These are phyloP conservation scores for Candida albicans DNA, from an alignment of 1,139 yeast species.

Conservation along the genomic window DNA sequence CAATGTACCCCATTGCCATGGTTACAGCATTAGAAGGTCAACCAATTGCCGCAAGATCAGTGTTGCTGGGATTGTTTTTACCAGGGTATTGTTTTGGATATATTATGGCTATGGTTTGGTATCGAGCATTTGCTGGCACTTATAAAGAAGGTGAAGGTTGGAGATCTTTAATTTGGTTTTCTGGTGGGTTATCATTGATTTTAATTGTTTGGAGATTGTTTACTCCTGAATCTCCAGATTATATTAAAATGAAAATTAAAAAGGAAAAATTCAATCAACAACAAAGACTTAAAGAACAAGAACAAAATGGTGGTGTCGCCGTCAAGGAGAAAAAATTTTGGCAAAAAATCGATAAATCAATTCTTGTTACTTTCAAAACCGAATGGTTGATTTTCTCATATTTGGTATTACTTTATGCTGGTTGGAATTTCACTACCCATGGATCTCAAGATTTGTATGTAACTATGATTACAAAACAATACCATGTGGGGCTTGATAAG, in stretches of 20 bases:
- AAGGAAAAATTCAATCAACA: conserved; percentile 15
- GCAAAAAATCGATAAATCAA: conserved; percentile 17
- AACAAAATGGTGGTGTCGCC: not conserved
- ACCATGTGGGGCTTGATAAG: conserved; percentile 30
- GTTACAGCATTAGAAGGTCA: conserved; percentile 39
- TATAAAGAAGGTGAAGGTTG: conserved; percentile 53
- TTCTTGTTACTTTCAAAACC: conserved; percentile 26
- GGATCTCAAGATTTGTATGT: conserved; percentile 58
- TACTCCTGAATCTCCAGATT: conserved; percentile 36
- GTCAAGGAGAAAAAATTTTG: conserved; percentile 3
- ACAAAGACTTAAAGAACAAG: not conserved
- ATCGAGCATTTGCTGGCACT: conserved; percentile 58
- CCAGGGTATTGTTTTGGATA: conserved; percentile 44
- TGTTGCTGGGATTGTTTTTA: conserved; percentile 38
- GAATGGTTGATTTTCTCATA: conserved; percentile 48
- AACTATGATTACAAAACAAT: conserved; percentile 45
- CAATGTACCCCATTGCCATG: conserved; percentile 32
- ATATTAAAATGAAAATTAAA: conserved; percentile 18
- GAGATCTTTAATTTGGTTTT: conserved; percentile 81
- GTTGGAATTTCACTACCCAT: conserved; percentile 54
- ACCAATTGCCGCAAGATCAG: conserved; percentile 35
- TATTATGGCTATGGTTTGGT: conserved; percentile 36
- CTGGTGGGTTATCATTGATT: conserved; percentile 54
- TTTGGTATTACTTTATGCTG: conserved; percentile 47
- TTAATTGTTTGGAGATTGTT: conserved; percentile 34